These are phyloP conservation scores for Sordaria brevicollis DNA, from an alignment of 495 filamentous ascomycete species.

Conservation along the genomic window DNA sequence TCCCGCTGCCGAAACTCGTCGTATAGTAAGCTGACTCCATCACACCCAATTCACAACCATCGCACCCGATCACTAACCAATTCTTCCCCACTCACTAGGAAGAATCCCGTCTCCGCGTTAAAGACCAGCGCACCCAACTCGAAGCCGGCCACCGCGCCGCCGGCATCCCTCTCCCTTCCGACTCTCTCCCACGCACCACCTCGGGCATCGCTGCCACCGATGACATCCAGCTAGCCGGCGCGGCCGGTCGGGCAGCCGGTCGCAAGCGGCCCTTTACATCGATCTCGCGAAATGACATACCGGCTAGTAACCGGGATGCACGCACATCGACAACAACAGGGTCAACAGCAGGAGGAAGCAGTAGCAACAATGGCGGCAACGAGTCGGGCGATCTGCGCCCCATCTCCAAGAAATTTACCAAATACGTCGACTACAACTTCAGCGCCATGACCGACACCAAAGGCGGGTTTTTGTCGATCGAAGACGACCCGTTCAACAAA, in stretches of 20 bases:
- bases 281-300: conserved; percentile 49
- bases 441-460: conserved; percentile 97
- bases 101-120: conserved; percentile 82
- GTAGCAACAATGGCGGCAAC: conserved; percentile 30
- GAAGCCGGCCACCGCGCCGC: conserved; percentile 43
- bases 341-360: neutral
- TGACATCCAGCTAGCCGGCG: conserved; percentile 25
- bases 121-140: conserved; percentile 66
- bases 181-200: conserved; percentile 20
- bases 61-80: neutral
- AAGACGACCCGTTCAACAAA: conserved; percentile 85
- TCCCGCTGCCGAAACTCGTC: conserved; percentile 56
- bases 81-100: conserved; percentile 45
- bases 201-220: conserved; percentile 31
- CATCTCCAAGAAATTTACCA: conserved; percentile 56
- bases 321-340: conserved; percentile 11
- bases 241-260: conserved; percentile 23
- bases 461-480: conserved; percentile 76
- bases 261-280: conserved; percentile 47
- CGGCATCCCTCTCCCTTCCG: conserved; percentile 4
- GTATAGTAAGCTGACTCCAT: conserved; percentile 41
- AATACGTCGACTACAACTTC: conserved; percentile 95
- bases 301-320: conserved; percentile 60
- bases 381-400: conserved; percentile 44
- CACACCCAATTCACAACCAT: neutral